These are phyloP conservation scores for Acrodontium crateriforme DNA, from an alignment of 2,329 filamentous ascomycete genomes.

Conservation along the genomic window DNA sequence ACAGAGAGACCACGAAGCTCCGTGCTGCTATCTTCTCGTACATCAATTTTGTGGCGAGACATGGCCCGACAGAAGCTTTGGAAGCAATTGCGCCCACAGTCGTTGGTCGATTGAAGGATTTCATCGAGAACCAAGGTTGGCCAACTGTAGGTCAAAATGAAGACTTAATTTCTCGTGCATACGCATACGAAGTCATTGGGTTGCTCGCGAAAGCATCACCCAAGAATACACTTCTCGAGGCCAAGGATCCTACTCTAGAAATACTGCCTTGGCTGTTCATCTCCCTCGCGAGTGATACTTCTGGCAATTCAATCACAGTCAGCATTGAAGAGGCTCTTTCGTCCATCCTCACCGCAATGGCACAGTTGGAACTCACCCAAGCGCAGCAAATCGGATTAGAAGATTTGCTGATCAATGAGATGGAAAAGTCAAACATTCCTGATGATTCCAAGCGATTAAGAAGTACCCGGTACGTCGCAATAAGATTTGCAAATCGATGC, in stretches of 20 bases:
- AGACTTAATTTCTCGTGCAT: constrained; percentile 54
- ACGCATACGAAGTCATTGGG: constrained; percentile 84
- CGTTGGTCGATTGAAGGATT: constrained; percentile 55
- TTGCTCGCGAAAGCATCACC: constrained; percentile 57
- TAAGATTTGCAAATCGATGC: constrained; percentile 83
- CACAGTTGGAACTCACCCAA: constrained; percentile 28
- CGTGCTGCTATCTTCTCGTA: constrained; percentile 74
- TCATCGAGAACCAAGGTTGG: constrained; percentile 73
- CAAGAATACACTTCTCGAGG: constrained; percentile 38
- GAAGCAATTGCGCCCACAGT: constrained; percentile 52
- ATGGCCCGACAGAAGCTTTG: constrained; percentile 50
- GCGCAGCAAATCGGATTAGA: constrained; percentile 32
- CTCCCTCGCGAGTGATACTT: constrained; percentile 67
- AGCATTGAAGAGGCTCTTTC: constrained; percentile 84
- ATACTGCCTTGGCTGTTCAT: constrained; percentile 67
- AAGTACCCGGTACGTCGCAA: constrained; percentile 66
- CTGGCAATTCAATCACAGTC: constrained; percentile 58
- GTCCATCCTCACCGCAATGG: constrained; percentile 52
- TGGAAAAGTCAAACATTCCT: constrained; percentile 19
- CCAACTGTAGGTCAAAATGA: constrained; percentile 45
- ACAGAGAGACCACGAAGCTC: constrained; percentile 65
- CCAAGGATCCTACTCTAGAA: constrained; percentile 31
- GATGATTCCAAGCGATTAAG: constrained; percentile 27
- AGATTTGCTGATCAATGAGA: constrained; percentile 50
- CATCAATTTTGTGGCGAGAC: constrained; percentile 71